Evolutionary conservation across 1,139 yeast genomes (phyloP), one percentile per base, ranked within the genome.

Genomic region (Taphrina communis): DNA sequence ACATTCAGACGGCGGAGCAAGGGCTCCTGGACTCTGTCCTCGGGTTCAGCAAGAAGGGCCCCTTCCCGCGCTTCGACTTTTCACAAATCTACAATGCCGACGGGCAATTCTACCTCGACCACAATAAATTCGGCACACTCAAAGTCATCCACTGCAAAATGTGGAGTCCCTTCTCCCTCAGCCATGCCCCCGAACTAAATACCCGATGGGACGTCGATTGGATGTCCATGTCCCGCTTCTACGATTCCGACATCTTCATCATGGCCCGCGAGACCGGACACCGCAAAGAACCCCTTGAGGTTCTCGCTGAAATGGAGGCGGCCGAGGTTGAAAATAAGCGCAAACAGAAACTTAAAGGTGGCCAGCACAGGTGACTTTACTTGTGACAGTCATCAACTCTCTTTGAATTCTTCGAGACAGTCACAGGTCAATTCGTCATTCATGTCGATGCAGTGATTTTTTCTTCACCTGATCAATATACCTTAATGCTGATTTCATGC

Each of bases 71-170:
- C 38, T 48, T n/a, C 17, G 36, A 38, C 35, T 41, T 60, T 12
- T 36, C 56, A 19, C 65, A 52, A 19, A 38, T 14, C 25, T 60
- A 50, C 50, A 60, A 60, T 50, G 65, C 50, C 14, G 65, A 52
- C n/a, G 36, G 36, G 11, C 56, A 52, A 12, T 38, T 17, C 57
- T 60, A 60, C 39, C 42, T 35, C 48, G 57, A 51, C 36, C 4
- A 48, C 46, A 52, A 50, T 1, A 19, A 25, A 6, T 14, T 21
- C n/a, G 53, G 21, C 57, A 31, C 38, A 3, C 39, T 52, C 46
- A 60, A 60, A 21, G 65, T 60, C 44, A 14, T 60, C 17, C 65
- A 60, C 36, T 51, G 42, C 48, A 60, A 60, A 50, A 17, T 60
- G 48, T 60, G 65, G 65, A 60, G 53, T 48, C 52, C 48, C 46